phyloP scores from a whole-genome alignment of 1,139 yeast genomes.

The Blastobotrys serpentis region DNA sequence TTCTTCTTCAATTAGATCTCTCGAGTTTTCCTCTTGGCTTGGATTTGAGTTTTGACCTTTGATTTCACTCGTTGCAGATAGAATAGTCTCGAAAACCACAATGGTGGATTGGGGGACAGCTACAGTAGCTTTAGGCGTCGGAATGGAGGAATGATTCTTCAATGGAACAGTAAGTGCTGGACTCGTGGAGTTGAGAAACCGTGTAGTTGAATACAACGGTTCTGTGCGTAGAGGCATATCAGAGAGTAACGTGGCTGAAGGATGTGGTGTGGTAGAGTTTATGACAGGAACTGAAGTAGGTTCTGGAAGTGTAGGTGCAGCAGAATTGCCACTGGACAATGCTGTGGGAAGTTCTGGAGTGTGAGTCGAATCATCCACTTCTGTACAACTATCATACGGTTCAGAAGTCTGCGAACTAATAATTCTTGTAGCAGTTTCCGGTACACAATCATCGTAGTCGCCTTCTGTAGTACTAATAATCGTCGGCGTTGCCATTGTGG shows the following conservation, averaged over 20 bases:
- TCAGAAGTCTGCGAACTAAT: background rate
- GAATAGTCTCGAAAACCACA: background rate
- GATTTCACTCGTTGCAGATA: no score
- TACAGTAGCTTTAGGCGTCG: background rate
- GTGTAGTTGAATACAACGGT: background rate
- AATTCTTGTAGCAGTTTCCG: background rate
- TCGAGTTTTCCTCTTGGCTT: no score
- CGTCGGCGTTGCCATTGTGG: background rate
- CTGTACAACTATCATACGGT: background rate
- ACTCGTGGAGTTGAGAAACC: background rate
- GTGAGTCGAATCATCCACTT: background rate
- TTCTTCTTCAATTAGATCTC: background rate
- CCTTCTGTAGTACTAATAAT: background rate
- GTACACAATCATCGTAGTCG: constrained; percentile 8
- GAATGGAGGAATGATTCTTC: background rate
- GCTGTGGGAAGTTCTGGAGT: background rate
- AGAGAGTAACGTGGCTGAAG: background rate
- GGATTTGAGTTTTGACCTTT: no score
- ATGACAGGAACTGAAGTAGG: background rate
- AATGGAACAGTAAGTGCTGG: background rate
- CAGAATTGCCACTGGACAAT: background rate
- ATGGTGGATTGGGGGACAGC: background rate
- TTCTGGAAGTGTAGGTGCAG: constrained; percentile 1
- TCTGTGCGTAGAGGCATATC: constrained; percentile 4
- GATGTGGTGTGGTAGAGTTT: background rate